Percentiles rank a stretch among this genome's conserved stretches.
These are phyloP conservation scores for Dactylellina drechsleri DNA, from an alignment of 2,329 filamentous ascomycete genomes.

Conservation along the genomic window DNA sequence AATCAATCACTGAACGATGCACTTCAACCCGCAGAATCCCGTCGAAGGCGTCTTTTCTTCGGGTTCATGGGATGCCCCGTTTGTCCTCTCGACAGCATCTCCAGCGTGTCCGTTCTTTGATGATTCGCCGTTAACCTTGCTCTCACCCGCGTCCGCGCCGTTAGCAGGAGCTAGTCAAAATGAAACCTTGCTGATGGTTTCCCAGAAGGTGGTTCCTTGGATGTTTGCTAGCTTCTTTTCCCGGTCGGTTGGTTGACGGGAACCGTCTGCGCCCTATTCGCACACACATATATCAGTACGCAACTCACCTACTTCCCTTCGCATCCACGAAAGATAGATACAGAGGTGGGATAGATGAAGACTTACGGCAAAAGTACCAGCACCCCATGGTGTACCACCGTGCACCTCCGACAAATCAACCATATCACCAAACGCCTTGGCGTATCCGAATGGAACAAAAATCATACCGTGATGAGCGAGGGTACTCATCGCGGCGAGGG, in stretches of 20 bases:
- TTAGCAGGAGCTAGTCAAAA: constrained; percentile 79
- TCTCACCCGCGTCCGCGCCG: constrained; percentile 57
- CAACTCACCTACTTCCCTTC: neutral
- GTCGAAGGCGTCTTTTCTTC: constrained; percentile 30
- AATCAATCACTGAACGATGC: constrained; percentile 29
- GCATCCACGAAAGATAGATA: neutral
- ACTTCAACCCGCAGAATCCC: constrained; percentile 53
- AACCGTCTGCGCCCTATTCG: constrained; percentile 73
- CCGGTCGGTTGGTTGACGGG: constrained; percentile 77
- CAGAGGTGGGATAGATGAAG: constrained; percentile 42
- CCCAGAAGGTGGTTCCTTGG: constrained; percentile 88
- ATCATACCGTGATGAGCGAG: constrained; percentile 92
- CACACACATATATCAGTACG: constrained; percentile 11
- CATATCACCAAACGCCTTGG: constrained; percentile 77
- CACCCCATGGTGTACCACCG: constrained; percentile 91
- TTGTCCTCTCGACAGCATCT: neutral
- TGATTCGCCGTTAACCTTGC: constrained; percentile 14
- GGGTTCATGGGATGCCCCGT: constrained; percentile 11
- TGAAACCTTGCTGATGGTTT: constrained; percentile 76
- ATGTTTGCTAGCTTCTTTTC: constrained; percentile 82
- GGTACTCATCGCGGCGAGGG: constrained; percentile 81
- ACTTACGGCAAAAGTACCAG: constrained; percentile 83
- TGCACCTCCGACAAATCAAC: constrained; percentile 80
- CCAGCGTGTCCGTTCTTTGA: constrained; percentile 30
- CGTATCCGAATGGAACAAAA: constrained; percentile 95